phyloP scores from a whole-genome alignment of 345 rosid genomes.

The Camelina laxa region DNA sequence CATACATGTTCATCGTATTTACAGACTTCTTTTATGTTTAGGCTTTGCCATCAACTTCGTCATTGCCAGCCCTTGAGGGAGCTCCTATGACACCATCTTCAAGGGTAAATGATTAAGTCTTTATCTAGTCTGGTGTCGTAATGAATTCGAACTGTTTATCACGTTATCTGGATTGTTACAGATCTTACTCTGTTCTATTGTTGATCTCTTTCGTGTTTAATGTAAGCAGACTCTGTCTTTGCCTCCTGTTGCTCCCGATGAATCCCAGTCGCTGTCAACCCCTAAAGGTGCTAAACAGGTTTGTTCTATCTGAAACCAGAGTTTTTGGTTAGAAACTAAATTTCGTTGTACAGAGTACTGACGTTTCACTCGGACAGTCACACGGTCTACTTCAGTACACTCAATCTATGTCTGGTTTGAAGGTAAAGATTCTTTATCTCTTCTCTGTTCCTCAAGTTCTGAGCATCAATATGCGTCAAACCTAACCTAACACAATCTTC shows the following conservation, averaged over 20 bases:
- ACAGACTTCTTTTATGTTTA: constrained; percentile 25
- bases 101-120: constrained; percentile 48
- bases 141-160: not conserved
- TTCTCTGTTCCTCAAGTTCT: not conserved
- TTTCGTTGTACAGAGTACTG: not conserved
- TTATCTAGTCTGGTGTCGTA: not conserved
- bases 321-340: constrained; percentile 5
- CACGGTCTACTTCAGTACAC: constrained; percentile 38
- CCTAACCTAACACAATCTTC: constrained; percentile 6
- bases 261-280: constrained; percentile 45
- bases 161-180: not conserved
- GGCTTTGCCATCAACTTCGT: constrained; percentile 50
- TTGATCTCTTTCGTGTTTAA: constrained; percentile 26
- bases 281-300: constrained; percentile 62
- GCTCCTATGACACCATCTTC: constrained; percentile 46
- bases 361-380: constrained; percentile 43
- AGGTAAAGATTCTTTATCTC: constrained; percentile 41
- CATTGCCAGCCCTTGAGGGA: constrained; percentile 47
- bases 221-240: constrained; percentile 55
- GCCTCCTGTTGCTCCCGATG: constrained; percentile 53
- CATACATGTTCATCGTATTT: constrained; percentile 13
- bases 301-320: constrained; percentile 25
- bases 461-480: not conserved
- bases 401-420: constrained; percentile 48
- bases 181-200: constrained; percentile 6